Evolutionary conservation across 2,329 filamentous ascomycete genomes (phyloP), one percentile per base, ranked within the genome.

Genomic region (Colletotrichum destructivum): DNA sequence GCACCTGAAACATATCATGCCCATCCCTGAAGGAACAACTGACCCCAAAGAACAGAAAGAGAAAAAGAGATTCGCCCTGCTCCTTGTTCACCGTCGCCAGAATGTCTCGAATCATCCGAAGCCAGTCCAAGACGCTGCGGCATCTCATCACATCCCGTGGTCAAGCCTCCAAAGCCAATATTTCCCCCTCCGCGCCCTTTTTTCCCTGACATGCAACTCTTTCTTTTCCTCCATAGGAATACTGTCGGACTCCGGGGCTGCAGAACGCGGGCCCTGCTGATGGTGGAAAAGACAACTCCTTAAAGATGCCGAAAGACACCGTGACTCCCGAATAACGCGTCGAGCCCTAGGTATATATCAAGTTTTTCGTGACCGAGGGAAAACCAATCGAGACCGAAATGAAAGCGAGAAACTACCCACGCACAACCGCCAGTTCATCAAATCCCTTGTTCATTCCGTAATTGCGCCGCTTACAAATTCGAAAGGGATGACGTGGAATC

Each of bases 281-380:
- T 70, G 66, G 52, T 66, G 64, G 59, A 57, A 66, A 71, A 68
- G 38, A 56, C 72, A 74, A 74, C 73, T 74, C 73, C 73, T 55
- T 62, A 61, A 59, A 69, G 63, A 71, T 74, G 73, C 66, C 71
- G 31, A 66, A 65, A 49, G 63, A 71, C 67, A 73, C 71, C 72
- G 59, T 71, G 67, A 73, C 73, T 71, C 71, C 35, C 73, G 55
- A 66, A 49, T 69, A 65, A 67, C 73, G 63, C 68, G 54, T 69
- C 57, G 71, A 68, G 62, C 56, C 66, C 67, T 40, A 73, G 71
- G 71, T 74, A 74, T 74, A 73, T 73, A 65, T 71, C 73, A 61
- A 54, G 63, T 71, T 71, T 67, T 71, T 64, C 71, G 61, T 67
- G 66, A 56, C 71, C 71, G 71, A 71, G 62, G 69, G 67, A 69